Base-by-base conservation (phyloP, 495 filamentous ascomycete species). In the Lasiosphaeria miniovina region DNA sequence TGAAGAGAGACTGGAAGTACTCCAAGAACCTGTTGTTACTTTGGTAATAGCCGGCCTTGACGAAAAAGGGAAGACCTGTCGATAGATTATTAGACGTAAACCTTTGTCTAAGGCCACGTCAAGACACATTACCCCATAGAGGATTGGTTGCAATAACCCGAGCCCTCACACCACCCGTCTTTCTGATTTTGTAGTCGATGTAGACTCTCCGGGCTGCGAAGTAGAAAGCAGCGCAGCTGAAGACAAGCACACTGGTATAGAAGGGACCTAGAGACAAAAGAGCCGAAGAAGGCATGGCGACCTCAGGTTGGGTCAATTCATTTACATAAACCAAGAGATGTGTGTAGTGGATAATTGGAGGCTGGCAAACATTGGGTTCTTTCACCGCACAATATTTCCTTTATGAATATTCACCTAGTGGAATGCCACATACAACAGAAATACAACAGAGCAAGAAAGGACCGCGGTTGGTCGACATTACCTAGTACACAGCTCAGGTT, bases 11-110 rank as follows among this genome's bases (percentile, higher is more conserved):
- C 9, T 68, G 61, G 55, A 67, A 72, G 46, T 61, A 63, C 7
- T 74, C 68, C n/a, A 71, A 59, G 31, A 76, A 59, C 14, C 63
- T 61, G 56, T 78, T 71, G 24, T 68, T 69, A 49, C 58, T 64
- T 60, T 74, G 68, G 31, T 50, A 50, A 12, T 57, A 65, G 34
- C 45, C 65, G 31, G 58, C 61, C 17, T 58, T 57, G 45, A 56
- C 11, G 38, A 69, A 66, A 61, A 62, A 62, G 0, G 17, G 53
- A 17, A 69, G 38, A 1, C 53, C 67, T 69, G 41, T 7, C 4
- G n/a, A n/a, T 36, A 9, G 58, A 24, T 24, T 24, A 24, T 61
- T 17, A 49, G 33, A 4, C 14, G 43, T 14, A 17, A 32, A 14
- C 17, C 36, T 38, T 24, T 4, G 12, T 12, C 33, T 34, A 36